These are phyloP conservation scores for Nicotiana otophora DNA, from an alignment of 257 asterid genomes.

Conservation along the genomic window DNA sequence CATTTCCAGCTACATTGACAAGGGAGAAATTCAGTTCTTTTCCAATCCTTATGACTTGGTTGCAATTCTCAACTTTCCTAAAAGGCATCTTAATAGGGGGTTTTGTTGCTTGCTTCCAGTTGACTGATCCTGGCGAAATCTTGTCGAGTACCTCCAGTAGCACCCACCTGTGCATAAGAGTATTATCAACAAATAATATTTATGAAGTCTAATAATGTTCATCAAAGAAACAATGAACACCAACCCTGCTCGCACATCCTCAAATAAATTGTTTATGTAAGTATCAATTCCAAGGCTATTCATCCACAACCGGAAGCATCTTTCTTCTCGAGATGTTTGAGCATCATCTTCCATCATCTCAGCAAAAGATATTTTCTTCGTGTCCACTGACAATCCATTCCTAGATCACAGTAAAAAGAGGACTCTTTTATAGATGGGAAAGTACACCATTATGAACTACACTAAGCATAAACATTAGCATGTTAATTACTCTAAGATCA, in stretches of 20 bases:
- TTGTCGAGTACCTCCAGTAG: slow-evolving; percentile 74
- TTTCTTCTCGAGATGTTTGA: slow-evolving; percentile 90
- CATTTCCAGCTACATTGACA: slow-evolving; percentile 90
- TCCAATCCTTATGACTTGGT: slow-evolving; percentile 81
- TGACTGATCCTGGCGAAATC: slow-evolving; percentile 60
- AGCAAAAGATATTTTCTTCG: slow-evolving; percentile 52
- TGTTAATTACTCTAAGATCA: no score
- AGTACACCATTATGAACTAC: not conserved
- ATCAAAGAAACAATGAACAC: slow-evolving; percentile 20
- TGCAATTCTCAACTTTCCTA: slow-evolving; percentile 82
- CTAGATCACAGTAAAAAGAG: slow-evolving; percentile 22
- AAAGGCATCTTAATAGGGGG: slow-evolving; percentile 90
- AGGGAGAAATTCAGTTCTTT: slow-evolving; percentile 76
- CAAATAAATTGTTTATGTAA: slow-evolving; percentile 68
- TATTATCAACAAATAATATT: slow-evolving; percentile 10
- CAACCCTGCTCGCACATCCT: slow-evolving; percentile 80
- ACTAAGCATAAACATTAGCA: not conserved
- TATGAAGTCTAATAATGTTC: not conserved
- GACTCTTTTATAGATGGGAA: not conserved
- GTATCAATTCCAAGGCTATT: slow-evolving; percentile 88
- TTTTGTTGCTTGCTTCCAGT: slow-evolving; percentile 79
- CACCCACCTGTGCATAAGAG: slow-evolving; percentile 57
- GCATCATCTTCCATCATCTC: slow-evolving; percentile 91
- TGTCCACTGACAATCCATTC: slow-evolving; percentile 74
- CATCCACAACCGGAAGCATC: slow-evolving; percentile 94